Conservation (phyloP, 306 rosid species). For the Urtica urens region DNA sequence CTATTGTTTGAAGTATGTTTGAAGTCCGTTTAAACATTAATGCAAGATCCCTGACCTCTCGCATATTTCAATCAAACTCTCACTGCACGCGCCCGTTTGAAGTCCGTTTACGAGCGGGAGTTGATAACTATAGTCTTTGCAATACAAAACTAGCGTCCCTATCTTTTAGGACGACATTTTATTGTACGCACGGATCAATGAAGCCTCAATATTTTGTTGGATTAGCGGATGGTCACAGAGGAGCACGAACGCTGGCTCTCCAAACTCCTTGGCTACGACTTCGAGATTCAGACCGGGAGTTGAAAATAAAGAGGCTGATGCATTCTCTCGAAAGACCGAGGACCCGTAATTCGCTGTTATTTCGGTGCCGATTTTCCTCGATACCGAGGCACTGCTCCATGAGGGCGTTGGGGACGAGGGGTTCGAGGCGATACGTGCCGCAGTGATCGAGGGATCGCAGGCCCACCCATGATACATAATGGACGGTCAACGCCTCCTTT, state of each 20-base stretch:
- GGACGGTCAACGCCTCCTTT: too few relatives aligned
- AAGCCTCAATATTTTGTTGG: not conserved
- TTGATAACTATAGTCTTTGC: not conserved
- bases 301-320: not conserved
- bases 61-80: not conserved
- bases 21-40: not conserved
- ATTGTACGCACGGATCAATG: not conserved
- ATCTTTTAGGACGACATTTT: not conserved
- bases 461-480: too few relatives aligned
- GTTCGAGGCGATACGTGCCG: too few relatives aligned
- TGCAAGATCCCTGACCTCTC: not conserved
- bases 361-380: too few relatives aligned
- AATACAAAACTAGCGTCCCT: not conserved
- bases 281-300: not conserved
- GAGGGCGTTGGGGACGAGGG: not conserved
- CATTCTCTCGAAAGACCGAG: not conserved
- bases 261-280: conserved; percentile 1
- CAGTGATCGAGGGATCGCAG: too few relatives aligned
- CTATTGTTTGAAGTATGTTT: not conserved
- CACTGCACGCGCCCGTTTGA: too few relatives aligned
- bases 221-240: not conserved
- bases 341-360: not conserved
- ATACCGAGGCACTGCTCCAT: not conserved
- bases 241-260: not conserved
- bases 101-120: conserved; percentile 1